These are phyloP conservation scores for Zalerion maritima DNA, from an alignment of 495 filamentous ascomycete species.

Conservation along the genomic window DNA sequence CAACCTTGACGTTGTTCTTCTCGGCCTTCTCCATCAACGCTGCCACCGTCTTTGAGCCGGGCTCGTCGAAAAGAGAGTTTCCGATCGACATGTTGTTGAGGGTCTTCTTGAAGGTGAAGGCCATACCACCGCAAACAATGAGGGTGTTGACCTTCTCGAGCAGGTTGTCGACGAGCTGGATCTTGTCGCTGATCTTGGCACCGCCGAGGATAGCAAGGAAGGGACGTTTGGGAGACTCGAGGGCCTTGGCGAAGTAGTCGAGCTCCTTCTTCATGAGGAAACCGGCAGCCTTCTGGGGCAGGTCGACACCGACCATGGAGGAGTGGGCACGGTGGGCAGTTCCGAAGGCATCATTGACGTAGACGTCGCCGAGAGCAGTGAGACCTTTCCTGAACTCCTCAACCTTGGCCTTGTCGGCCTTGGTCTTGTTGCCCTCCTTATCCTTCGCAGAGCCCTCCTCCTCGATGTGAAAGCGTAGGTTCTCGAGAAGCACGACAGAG, in stretches of 20 bases:
- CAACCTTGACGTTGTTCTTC: conserved; percentile 85
- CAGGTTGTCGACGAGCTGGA: conserved; percentile 97
- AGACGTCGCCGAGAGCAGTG: conserved; percentile 89
- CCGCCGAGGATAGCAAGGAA: conserved; percentile 98
- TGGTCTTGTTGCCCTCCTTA: conserved; percentile 87
- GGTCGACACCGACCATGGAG: conserved; percentile 94
- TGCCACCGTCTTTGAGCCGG: conserved; percentile 80
- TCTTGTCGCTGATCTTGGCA: conserved; percentile 98
- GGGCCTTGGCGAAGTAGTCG: conserved; percentile 95
- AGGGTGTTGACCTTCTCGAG: conserved; percentile 93
- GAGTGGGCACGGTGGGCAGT: conserved; percentile 96
- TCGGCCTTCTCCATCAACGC: conserved; percentile 89
- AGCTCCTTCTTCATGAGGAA: conserved; percentile 99
- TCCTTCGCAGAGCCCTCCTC: conserved; percentile 94
- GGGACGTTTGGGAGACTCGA: conserved; percentile 82
- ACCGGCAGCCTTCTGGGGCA: conserved; percentile 89
- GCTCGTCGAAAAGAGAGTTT: conserved; percentile 86
- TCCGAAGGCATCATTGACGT: conserved; percentile 99
- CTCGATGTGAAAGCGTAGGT: conserved; percentile 93
- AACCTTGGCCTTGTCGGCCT: conserved; percentile 86
- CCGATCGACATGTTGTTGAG: conserved; percentile 82
- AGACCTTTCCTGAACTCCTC: conserved; percentile 88
- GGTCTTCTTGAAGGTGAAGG: conserved; percentile 99
- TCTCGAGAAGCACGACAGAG: conserved; percentile 84
- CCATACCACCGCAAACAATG: conserved; percentile 96